phyloP scores from a whole-genome alignment of 495 filamentous ascomycete genomes.

The Astrothelium macrocarpum region DNA sequence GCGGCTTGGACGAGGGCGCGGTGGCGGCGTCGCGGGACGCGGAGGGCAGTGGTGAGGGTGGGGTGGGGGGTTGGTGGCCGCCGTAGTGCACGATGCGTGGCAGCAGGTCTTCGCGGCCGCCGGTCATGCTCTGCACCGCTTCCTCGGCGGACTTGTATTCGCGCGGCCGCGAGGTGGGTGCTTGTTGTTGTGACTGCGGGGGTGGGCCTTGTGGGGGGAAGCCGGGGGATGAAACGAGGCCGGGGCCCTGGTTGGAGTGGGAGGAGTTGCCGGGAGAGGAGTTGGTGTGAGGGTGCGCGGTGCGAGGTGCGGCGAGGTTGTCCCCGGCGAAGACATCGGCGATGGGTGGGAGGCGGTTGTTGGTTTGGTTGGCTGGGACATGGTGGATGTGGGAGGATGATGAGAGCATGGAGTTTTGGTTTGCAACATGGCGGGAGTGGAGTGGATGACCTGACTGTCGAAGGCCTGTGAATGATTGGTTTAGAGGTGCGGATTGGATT shows the following conservation, averaged over 20 bases:
- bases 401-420: slow-evolving; percentile 76
- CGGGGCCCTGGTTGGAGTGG: slow-evolving; percentile 51
- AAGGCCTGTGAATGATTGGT: slow-evolving; percentile 84
- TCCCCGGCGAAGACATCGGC: slow-evolving; percentile 87
- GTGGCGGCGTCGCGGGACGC: not conserved
- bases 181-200: slow-evolving; percentile 37
- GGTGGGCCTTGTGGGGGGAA: slow-evolving; percentile 39
- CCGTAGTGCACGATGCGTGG: slow-evolving; percentile 93
- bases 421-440: slow-evolving; percentile 65
- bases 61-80: slow-evolving; percentile 81
- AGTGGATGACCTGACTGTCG: slow-evolving; percentile 71
- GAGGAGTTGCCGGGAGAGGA: slow-evolving; percentile 49
- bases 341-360: slow-evolving; percentile 87
- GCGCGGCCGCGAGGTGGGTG: slow-evolving; percentile 45
- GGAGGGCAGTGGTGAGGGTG: slow-evolving; percentile 63
- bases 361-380: slow-evolving; percentile 76
- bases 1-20: not conserved
- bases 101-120: slow-evolving; percentile 80
- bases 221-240: slow-evolving; percentile 71
- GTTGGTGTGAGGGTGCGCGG: slow-evolving; percentile 21
- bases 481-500: slow-evolving; percentile 91
- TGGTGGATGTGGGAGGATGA: slow-evolving; percentile 89
- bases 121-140: slow-evolving; percentile 78
- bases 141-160: slow-evolving; percentile 96
- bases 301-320: slow-evolving; percentile 54